Evolutionary conservation across 2,329 filamentous ascomycete genomes (phyloP), one percentile per base, ranked within the genome.

Genomic region (Botrytis pseudocinerea): DNA sequence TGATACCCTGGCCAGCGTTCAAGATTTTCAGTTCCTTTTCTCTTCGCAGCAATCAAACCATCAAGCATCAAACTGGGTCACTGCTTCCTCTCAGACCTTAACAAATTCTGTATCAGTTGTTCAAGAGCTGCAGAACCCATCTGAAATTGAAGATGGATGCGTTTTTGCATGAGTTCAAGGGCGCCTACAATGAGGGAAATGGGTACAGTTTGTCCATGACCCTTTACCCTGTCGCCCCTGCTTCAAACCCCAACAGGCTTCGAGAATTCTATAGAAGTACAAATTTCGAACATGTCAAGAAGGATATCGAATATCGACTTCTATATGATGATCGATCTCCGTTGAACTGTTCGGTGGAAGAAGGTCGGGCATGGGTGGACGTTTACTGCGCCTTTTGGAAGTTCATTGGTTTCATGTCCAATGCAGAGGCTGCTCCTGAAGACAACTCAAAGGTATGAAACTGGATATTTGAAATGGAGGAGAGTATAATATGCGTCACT

Each of bases 361-460:
- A 97, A 83, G 85, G 89, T 38, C 88, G 87, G 73, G 91, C 91
- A n/a, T 99, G 96, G 96, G 86, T 91, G 0, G 95, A 97, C 57
- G 90, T 98, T 44, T 97, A 95, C 80, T 85, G 87, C 51, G 86
- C 89, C 32, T 97, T 95, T 80, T 98, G 95, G 94, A 94, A 92
- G 78, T 93, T 93, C 38, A 83, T 92, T 57, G 91, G 90, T 46
- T 91, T 93, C 78, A 87, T 98, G 42, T 83, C 96, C 70, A 87
- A 87, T 22, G 88, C 89, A 18, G 88, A 92, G 73, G 88, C 90
- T 74, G 83, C 85, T 75, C 78, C 74, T 2, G 77, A 76, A 61
- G 69, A 74, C 28, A 78, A 80, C 72, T 69, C 74, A 66, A 80
- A 78, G 78, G 80, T 81, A 74, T 61, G 63, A 25, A 12, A 32